Conservation (phyloP, 2,329 filamentous ascomycete species). For the Exophiala alcalophila region DNA sequence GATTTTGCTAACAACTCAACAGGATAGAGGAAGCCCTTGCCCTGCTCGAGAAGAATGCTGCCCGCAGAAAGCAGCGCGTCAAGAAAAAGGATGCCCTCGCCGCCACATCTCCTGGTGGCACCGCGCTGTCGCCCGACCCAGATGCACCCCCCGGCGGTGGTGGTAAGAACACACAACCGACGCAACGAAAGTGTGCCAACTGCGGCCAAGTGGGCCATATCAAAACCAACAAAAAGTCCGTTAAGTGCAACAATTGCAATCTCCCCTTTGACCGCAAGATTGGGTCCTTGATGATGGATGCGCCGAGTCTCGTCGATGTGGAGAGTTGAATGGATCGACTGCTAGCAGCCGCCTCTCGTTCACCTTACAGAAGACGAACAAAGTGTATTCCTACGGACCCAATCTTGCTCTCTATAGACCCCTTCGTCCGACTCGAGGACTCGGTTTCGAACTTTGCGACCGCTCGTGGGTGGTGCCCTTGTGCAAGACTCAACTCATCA, state of each 20-base stretch:
- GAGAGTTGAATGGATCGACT: too few species aligned
- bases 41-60: conserved; percentile 77
- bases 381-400: too few species aligned
- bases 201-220: conserved; percentile 97
- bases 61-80: conserved; percentile 60
- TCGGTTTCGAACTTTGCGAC: not conserved
- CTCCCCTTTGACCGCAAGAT: conserved; percentile 25
- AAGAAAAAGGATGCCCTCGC: conserved; percentile 29
- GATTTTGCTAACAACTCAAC: conserved; percentile 30
- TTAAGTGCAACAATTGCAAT: conserved; percentile 33
- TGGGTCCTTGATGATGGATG: conserved; percentile 18
- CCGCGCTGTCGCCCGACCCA: conserved; percentile 44
- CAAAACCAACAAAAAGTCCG: conserved; percentile 97
- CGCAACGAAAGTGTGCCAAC: conserved; percentile 87
- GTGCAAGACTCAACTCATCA: conserved; percentile 5
- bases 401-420: not conserved
- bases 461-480: conserved; percentile 1
- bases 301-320: conserved; percentile 16
- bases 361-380: too few species aligned
- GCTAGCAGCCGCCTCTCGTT: too few species aligned
- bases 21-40: conserved; percentile 50
- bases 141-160: conserved; percentile 47
- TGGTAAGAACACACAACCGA: conserved; percentile 64
- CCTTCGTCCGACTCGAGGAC: conserved; percentile 14
- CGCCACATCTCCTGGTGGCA: conserved; percentile 29